These are phyloP conservation scores for Ajuga chamaepitys DNA, from an alignment of 257 asterid genomes.

Conservation along the genomic window DNA sequence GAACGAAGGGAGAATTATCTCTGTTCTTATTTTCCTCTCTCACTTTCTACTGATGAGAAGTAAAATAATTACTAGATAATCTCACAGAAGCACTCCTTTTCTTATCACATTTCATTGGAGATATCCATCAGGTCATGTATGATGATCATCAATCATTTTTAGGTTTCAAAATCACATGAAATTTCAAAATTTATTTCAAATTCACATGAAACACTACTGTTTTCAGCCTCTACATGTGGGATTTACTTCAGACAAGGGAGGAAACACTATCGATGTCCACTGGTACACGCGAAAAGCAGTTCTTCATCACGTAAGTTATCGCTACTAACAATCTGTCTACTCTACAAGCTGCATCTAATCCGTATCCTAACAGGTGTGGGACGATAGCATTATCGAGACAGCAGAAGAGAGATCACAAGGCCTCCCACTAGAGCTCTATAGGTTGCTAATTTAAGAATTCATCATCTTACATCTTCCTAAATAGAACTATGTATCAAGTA, in stretches of 20 bases:
- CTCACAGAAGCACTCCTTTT: conserved; percentile 77
- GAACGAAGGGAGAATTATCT: too few species aligned
- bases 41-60: not conserved
- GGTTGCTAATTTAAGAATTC: not conserved
- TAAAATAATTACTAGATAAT: conserved; percentile 44
- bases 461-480: not conserved
- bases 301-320: conserved; percentile 69
- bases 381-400: conserved; percentile 65
- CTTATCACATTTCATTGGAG: conserved; percentile 82
- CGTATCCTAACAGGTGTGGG: conserved; percentile 60
- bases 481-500: not conserved
- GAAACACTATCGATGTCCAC: conserved; percentile 57
- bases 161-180: too few species aligned
- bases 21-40: too few species aligned
- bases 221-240: conserved; percentile 88
- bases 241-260: conserved; percentile 60
- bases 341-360: not conserved
- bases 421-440: too few species aligned
- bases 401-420: conserved; percentile 48
- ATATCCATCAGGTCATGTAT: conserved; percentile 71
- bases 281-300: conserved; percentile 69
- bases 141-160: not conserved
- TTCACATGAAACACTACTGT: not conserved
- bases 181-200: too few species aligned
- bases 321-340: not conserved